Conservation (phyloP, 805 yeast genomes). For the Yarrowia divulgata region DNA sequence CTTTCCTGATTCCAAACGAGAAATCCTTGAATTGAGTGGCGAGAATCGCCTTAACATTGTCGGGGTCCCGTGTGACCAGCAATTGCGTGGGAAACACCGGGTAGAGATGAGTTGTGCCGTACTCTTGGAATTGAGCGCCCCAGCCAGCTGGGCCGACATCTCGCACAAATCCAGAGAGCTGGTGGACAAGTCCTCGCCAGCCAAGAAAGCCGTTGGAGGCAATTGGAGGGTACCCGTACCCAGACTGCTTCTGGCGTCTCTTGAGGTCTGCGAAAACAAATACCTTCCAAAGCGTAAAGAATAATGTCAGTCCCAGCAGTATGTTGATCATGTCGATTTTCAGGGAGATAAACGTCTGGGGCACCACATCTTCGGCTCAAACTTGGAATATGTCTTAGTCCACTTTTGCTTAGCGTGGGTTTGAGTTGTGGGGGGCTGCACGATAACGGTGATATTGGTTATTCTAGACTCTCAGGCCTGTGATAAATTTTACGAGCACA, state of each 20-base stretch:
- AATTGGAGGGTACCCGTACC: background rate
- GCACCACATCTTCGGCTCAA: background rate
- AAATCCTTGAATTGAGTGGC: conserved; percentile 49
- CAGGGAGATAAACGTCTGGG: background rate
- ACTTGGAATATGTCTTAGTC: conserved; percentile 6
- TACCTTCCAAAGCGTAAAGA: background rate
- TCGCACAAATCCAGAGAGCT: background rate
- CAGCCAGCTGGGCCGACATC: conserved; percentile 9
- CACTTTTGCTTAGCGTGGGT: background rate
- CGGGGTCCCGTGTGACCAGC: conserved; percentile 48
- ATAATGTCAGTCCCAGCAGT: background rate
- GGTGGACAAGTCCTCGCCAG: conserved; percentile 15
- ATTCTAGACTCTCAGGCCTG: background rate
- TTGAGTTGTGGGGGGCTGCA: conserved; percentile 1
- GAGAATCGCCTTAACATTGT: conserved; percentile 49
- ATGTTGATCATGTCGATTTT: background rate
- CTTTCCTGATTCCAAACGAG: conserved; percentile 47
- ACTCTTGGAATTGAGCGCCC: background rate
- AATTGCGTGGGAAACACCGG: background rate
- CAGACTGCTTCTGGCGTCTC: conserved; percentile 4
- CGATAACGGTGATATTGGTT: background rate
- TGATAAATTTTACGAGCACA: too few species aligned
- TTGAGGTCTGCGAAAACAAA: background rate
- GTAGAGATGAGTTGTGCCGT: conserved; percentile 5
- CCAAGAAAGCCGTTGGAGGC: conserved; percentile 16